Percentiles rank a stretch among this genome's conserved stretches.
Evolutionary conservation across 208 protist species (phyloP).

Genomic region (Eutreptiella sp.): DNA sequence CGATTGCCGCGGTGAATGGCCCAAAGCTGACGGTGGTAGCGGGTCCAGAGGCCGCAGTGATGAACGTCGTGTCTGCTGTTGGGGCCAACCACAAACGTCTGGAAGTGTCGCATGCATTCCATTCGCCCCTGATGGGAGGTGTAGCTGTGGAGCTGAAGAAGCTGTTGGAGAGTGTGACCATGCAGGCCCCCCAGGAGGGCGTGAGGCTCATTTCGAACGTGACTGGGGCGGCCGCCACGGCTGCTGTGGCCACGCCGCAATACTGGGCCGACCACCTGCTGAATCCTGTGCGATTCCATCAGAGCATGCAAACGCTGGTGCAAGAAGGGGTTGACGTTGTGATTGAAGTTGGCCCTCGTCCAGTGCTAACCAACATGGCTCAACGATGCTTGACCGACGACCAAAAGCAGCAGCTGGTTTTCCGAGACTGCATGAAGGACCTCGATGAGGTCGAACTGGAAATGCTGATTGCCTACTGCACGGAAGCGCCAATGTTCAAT

Average conservation of each 20-base stretch:
- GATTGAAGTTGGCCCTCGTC: slow-evolving; percentile 18
- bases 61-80: neutral
- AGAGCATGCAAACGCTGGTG: neutral
- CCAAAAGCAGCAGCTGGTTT: too few relatives aligned
- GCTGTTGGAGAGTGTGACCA: too few relatives aligned
- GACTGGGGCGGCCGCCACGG: neutral
- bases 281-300: neutral
- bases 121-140: slow-evolving; percentile 9
- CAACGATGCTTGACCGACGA: too few relatives aligned
- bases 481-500: too few relatives aligned
- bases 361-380: too few relatives aligned
- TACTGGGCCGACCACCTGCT: slow-evolving; percentile 11
- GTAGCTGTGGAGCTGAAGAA: neutral
- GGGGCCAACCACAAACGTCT: slow-evolving; percentile 2
- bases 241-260: neutral
- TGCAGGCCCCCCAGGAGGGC: neutral
- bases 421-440: too few relatives aligned
- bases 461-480: too few relatives aligned
- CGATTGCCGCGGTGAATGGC: slow-evolving; percentile 14
- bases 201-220: slow-evolving; percentile 17
- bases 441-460: too few relatives aligned
- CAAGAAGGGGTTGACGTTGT: slow-evolving; percentile 9
- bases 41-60: too few relatives aligned
- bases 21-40: slow-evolving; percentile 3
- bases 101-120: slow-evolving; percentile 12